Conservation (phyloP, 2,329 filamentous ascomycete species). For the Talaromyces sp. region DNA sequence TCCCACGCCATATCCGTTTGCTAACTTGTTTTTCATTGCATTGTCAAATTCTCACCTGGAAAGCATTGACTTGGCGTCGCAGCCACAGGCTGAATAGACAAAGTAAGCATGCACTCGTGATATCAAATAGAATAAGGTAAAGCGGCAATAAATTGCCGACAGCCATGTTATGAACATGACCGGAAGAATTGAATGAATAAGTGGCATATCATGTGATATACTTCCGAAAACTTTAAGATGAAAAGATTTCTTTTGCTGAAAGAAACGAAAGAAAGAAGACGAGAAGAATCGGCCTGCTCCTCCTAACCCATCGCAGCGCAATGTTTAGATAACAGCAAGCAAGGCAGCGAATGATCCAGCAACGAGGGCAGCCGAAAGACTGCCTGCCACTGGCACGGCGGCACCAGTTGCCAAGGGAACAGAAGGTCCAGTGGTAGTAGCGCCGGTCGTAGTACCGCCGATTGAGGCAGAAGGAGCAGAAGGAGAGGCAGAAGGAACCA, state of each 20-base stretch:
- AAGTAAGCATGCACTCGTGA: conserved; percentile 31
- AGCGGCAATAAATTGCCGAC: not conserved
- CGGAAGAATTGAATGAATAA: conserved; percentile 16
- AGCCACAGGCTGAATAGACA: conserved; percentile 20
- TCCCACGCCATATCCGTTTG: conserved; percentile 12
- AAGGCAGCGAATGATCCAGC: conserved; percentile 36
- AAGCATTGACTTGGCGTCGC: conserved; percentile 8
- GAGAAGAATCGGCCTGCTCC: not conserved
- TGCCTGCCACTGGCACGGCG: conserved; percentile 17
- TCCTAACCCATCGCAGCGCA: not conserved
- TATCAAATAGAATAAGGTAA: conserved; percentile 21
- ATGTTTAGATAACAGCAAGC: conserved; percentile 31
- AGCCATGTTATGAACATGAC: conserved; percentile 1
- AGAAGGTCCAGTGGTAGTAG: not conserved
- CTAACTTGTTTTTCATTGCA: conserved; percentile 8
- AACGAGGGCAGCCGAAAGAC: conserved; percentile 28
- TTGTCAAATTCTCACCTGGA: conserved; percentile 1
- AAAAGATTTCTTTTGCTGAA: not conserved
- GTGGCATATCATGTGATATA: conserved; percentile 16
- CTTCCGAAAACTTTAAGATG: not conserved
- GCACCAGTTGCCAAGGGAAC: conserved; percentile 10
- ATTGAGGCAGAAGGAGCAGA: not conserved
- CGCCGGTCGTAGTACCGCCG: not conserved
- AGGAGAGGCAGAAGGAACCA: conserved; percentile 14
- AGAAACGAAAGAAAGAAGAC: not conserved